Base-by-base conservation (phyloP, 306 rosid species). In the Prinsepia uniflora region DNA sequence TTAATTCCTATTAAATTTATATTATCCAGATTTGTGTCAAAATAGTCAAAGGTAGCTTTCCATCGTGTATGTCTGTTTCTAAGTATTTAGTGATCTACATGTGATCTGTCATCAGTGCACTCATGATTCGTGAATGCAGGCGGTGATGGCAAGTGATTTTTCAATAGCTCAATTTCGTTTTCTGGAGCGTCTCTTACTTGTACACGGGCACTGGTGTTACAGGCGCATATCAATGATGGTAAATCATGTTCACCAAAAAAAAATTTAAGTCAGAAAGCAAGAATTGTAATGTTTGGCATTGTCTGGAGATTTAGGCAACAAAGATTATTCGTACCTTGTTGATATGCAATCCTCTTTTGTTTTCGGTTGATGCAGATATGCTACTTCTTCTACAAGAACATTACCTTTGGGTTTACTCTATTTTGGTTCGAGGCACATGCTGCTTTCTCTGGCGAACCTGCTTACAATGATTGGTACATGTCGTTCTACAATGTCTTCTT, bases 131-230 rank as follows among this genome's bases (percentile, higher is more conserved):
- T 77, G 18, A 58, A 72, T 48, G 73, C 88, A 89, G 96, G 98
- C 98, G 78, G 90, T 86, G 72, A 92, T 92, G 98, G 96, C 98
- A 47, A 88, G 98, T 83, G 98, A 92, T 81, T 92, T 81, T 81
- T 45, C 95, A 43, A 82, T 92, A 62, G 92, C 88, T 67, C 96
- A 92, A 70, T 92, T 92, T 63, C 83, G 85, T 65, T 89, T 86
- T 79, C 79, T 92, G 79, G 98, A 92, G 82, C 92, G 91, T 9
- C 80, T 92, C 73, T 85, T 92, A 85, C 74, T 89, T 86, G 92
- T 92, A 19, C 96, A 92, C 47, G 98, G 98, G 56, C 96, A 92
- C 65, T 89, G 98, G 98, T 92, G 98, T 72, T 89, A 92, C 74
- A 81, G 98, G 58, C 79, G 96, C 76, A 92, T 89, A 77, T 81